Conservation (phyloP, 1,284 basidiomycete genomes). For the Neolentinus lepideus region DNA sequence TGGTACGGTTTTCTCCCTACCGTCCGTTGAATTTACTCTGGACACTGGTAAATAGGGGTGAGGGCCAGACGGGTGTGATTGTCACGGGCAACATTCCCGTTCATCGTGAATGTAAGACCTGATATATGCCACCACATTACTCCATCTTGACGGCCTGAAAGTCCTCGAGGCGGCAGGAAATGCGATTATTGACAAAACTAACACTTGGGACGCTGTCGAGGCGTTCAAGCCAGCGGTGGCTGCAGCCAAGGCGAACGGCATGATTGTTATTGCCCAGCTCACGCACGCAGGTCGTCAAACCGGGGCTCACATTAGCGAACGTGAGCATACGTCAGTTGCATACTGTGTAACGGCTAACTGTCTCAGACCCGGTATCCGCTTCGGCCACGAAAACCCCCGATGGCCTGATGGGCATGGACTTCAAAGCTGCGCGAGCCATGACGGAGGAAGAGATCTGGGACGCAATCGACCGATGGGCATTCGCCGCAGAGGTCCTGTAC, state of each 20-base stretch:
- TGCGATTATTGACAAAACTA: slow-evolving; percentile 6
- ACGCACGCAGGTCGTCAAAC: slow-evolving; percentile 28
- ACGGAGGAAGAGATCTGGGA: slow-evolving; percentile 21
- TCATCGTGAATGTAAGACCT: not conserved
- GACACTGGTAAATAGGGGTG: not conserved
- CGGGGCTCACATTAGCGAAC: slow-evolving; percentile 15
- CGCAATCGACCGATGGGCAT: slow-evolving; percentile 27
- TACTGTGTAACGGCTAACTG: no score
- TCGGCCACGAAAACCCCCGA: slow-evolving; percentile 16
- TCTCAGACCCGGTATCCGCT: slow-evolving; percentile 18
- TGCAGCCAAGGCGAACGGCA: slow-evolving; percentile 29
- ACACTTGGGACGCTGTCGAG: slow-evolving; percentile 19
- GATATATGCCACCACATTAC: not conserved
- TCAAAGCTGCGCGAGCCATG: slow-evolving; percentile 21
- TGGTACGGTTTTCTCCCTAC: not conserved
- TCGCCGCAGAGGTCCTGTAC: slow-evolving; percentile 25
- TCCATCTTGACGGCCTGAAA: not conserved
- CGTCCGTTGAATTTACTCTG: not conserved
- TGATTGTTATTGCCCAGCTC: slow-evolving; percentile 30
- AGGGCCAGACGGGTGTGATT: slow-evolving; percentile 1
- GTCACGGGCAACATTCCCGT: not conserved
- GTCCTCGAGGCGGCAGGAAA: slow-evolving; percentile 10
- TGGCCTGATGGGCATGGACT: slow-evolving; percentile 9
- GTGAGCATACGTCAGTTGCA: not conserved
- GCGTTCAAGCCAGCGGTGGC: slow-evolving; percentile 23